phyloP scores from a whole-genome alignment of 352 stramenopile species.

The Phytophthora hybrid region DNA sequence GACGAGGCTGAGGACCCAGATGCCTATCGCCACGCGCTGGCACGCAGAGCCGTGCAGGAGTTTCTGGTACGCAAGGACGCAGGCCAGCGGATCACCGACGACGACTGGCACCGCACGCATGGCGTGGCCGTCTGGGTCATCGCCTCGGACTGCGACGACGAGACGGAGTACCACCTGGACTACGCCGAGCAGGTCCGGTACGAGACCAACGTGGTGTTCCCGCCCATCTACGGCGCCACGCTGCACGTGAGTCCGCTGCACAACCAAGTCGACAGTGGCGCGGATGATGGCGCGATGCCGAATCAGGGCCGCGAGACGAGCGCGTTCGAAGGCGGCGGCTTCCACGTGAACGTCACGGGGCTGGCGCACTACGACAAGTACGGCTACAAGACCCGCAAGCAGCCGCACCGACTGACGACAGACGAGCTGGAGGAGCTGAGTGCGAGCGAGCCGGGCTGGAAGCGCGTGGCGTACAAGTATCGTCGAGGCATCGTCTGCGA shows the following conservation, averaged over 20 bases:
- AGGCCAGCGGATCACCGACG: constrained; percentile 32
- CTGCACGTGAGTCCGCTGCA: constrained; percentile 73
- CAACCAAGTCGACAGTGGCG: constrained; percentile 11
- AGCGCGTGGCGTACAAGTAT: constrained; percentile 58
- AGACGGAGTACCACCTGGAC: constrained; percentile 79
- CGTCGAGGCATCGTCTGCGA: constrained; percentile 73
- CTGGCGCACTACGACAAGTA: constrained; percentile 67
- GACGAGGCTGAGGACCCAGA: constrained; percentile 32
- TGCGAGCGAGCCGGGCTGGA: constrained; percentile 49
- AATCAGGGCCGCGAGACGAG: constrained; percentile 18
- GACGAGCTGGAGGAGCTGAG: constrained; percentile 52
- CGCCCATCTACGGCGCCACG: constrained; percentile 77
- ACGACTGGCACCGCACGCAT: constrained; percentile 51
- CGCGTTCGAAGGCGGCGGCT: constrained; percentile 60
- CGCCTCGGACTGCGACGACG: constrained; percentile 64
- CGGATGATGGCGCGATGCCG: neutral
- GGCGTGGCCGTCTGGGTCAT: constrained; percentile 79
- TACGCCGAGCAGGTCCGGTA: constrained; percentile 78
- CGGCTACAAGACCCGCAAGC: constrained; percentile 71
- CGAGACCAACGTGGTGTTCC: constrained; percentile 78
- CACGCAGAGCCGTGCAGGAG: constrained; percentile 55
- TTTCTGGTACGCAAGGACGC: constrained; percentile 52
- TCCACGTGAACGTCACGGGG: constrained; percentile 63
- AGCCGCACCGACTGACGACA: constrained; percentile 47
- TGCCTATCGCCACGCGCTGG: constrained; percentile 54